A percentile compares a stretch with the other conserved stretches of the same genome.
Evolutionary conservation across 805 yeast genomes (phyloP).

Genomic region (Trichomonascus vanleenenianus): DNA sequence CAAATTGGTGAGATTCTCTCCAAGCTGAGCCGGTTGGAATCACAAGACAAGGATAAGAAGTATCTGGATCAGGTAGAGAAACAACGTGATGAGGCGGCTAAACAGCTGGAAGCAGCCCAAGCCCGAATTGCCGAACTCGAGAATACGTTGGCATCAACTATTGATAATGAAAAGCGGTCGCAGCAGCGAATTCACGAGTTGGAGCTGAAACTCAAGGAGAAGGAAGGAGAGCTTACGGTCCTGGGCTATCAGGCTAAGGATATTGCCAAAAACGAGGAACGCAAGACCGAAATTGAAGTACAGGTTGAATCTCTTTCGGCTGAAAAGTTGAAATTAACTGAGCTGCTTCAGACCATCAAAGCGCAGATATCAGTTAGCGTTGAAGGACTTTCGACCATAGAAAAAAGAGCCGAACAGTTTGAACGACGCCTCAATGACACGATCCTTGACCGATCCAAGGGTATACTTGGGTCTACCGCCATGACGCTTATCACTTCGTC

Average conservation of each 20-base stretch:
- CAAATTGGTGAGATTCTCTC: slow-evolving; percentile 3
- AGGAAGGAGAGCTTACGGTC: background rate
- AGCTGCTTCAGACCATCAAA: slow-evolving; percentile 19
- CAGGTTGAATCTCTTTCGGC: background rate
- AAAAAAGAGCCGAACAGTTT: slow-evolving; percentile 23
- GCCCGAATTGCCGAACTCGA: too few species aligned
- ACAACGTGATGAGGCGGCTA: too few species aligned
- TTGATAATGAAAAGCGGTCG: too few species aligned
- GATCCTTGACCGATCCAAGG: slow-evolving; percentile 25
- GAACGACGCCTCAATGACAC: slow-evolving; percentile 22
- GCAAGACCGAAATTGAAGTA: too few species aligned
- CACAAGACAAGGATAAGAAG: too few species aligned
- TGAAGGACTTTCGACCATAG: slow-evolving; percentile 24
- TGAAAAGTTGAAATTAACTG: background rate
- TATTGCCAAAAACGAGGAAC: background rate
- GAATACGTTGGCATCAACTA: too few species aligned
- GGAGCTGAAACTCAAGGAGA: background rate
- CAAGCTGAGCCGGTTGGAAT: background rate
- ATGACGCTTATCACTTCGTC: slow-evolving; percentile 18
- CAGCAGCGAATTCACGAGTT: background rate
- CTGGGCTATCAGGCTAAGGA: background rate
- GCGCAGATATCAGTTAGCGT: slow-evolving; percentile 22
- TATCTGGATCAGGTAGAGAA: too few species aligned
- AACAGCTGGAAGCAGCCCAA: too few species aligned
- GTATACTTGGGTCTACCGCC: slow-evolving; percentile 24